phyloP scores from a whole-genome alignment of 257 asterid genomes.

The Echites panduratus region DNA sequence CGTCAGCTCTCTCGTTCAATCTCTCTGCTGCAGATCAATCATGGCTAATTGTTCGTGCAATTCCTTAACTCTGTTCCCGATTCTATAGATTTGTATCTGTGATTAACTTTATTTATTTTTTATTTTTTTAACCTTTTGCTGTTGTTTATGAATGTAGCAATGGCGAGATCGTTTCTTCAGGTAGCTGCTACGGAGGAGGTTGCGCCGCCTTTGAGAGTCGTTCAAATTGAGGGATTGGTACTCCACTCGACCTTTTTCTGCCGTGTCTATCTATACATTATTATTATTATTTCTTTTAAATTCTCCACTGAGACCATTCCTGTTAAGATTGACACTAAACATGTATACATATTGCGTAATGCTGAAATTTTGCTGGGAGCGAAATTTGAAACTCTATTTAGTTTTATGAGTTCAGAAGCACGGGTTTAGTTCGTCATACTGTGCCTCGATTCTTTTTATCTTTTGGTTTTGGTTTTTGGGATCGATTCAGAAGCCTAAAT shows the following conservation, averaged over 20 bases:
- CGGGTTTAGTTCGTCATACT: background rate
- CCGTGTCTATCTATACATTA: background rate
- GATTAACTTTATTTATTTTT: background rate
- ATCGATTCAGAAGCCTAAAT: background rate
- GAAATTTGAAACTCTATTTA: background rate
- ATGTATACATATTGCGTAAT: background rate
- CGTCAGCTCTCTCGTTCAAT: background rate
- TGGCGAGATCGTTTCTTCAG: constrained; percentile 73
- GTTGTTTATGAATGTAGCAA: constrained; percentile 34
- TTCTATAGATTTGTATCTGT: background rate
- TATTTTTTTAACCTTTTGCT: background rate
- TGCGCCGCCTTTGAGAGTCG: constrained; percentile 83
- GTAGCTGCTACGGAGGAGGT: constrained; percentile 84
- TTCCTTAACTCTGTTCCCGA: background rate
- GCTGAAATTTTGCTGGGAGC: background rate
- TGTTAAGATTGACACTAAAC: background rate
- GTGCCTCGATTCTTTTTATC: background rate
- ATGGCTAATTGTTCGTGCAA: constrained; percentile 28
- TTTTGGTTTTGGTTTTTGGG: background rate
- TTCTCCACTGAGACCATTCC: background rate
- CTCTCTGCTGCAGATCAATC: constrained; percentile 7
- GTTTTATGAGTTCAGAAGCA: background rate
- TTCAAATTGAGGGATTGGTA: constrained; percentile 98
- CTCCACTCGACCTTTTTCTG: background rate
- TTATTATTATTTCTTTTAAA: background rate